Evolutionary conservation across 805 yeast species (phyloP).

Genomic region (Saccharomycopsis selenospora): DNA sequence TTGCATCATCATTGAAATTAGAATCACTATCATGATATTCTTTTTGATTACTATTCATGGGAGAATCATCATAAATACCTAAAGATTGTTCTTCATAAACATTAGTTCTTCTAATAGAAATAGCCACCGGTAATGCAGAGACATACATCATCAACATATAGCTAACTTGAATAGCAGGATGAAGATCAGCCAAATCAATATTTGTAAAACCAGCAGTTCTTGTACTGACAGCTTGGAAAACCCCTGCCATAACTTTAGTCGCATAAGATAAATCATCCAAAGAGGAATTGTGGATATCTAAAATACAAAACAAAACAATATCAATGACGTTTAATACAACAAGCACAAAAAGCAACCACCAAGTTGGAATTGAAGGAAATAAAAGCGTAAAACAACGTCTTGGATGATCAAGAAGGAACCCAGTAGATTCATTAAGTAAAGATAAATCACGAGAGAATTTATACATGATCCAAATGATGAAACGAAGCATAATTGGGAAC

Average conservation of each 20-base stretch:
- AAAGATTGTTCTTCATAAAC: constrained; percentile 96
- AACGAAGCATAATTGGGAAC: constrained; percentile 76
- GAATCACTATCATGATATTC: constrained; percentile 25
- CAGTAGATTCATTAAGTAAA: constrained; percentile 62
- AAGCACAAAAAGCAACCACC: constrained; percentile 83
- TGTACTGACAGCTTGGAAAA: constrained; percentile 85
- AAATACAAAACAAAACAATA: constrained; percentile 66
- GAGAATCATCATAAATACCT: constrained; percentile 67
- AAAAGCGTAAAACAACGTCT: constrained; percentile 91
- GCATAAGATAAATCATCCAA: constrained; percentile 56
- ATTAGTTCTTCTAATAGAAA: constrained; percentile 91
- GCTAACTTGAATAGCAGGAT: constrained; percentile 89
- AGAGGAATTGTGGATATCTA: constrained; percentile 55
- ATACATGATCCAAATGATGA: constrained; percentile 73
- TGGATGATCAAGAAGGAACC: constrained; percentile 88
- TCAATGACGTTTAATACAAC: constrained; percentile 70
- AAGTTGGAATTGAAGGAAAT: constrained; percentile 88
- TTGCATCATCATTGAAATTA: neutral
- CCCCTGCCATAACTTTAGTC: constrained; percentile 67
- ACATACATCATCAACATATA: constrained; percentile 98
- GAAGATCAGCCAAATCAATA: constrained; percentile 59
- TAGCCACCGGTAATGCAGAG: constrained; percentile 92
- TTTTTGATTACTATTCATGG: too few species aligned
- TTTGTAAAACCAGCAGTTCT: constrained; percentile 90
- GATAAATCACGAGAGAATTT: constrained; percentile 58